Evolutionary conservation across 1,139 yeast genomes (phyloP).

Genomic region (Ogataea hybrid): DNA sequence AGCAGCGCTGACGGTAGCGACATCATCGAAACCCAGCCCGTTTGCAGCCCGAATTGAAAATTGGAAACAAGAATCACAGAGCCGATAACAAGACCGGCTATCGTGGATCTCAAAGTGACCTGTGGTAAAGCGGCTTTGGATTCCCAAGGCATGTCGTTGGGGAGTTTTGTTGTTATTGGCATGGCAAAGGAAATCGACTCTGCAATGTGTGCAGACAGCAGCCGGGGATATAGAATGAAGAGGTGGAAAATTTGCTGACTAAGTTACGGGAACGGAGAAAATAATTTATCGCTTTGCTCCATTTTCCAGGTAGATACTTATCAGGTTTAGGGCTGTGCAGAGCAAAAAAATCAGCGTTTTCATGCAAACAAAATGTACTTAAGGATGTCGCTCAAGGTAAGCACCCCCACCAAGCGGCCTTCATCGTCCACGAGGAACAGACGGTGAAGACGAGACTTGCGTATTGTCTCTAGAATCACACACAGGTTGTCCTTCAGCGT

Average conservation of each 20-base stretch:
- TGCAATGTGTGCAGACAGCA: not conserved
- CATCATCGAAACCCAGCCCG: constrained; percentile 99
- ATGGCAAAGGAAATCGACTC: constrained; percentile 5
- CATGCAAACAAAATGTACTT: constrained; percentile 62
- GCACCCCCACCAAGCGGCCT: constrained; percentile 76
- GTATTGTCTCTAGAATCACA: constrained; percentile 89
- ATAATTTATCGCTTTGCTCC: constrained; percentile 4
- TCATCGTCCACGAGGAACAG: constrained; percentile 86
- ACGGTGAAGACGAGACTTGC: constrained; percentile 89
- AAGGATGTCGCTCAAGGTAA: constrained; percentile 89
- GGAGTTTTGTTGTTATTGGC: constrained; percentile 21
- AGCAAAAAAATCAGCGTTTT: not conserved
- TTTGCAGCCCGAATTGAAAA: constrained; percentile 94
- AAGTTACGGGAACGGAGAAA: not conserved
- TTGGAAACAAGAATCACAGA: constrained; percentile 80
- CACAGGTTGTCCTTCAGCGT: constrained; percentile 84
- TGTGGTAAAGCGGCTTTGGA: constrained; percentile 51
- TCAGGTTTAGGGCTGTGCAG: constrained; percentile 7
- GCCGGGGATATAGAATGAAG: not conserved
- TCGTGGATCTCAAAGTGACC: constrained; percentile 66
- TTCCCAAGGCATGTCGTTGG: constrained; percentile 31
- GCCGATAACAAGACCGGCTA: constrained; percentile 76
- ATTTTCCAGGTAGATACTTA: not conserved
- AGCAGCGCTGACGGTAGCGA: constrained; percentile 91
- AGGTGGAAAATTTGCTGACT: not conserved